Evolutionary conservation across 2,329 filamentous ascomycete species (phyloP).

Genomic region (Tolypocladium inflatum): DNA sequence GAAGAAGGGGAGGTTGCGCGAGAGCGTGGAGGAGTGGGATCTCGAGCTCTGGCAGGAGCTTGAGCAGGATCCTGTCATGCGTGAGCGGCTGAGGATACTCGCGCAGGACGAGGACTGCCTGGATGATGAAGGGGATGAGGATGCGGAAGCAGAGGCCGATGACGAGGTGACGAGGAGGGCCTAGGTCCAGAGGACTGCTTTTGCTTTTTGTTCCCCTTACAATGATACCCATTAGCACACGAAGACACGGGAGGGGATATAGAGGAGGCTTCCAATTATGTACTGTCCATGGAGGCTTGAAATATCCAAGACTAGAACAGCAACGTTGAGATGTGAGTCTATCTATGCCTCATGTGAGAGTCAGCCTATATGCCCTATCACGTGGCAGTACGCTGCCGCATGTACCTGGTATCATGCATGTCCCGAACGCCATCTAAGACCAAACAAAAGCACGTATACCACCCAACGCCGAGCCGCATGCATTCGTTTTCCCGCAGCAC

Average conservation of each 20-base stretch:
- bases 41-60: slow-evolving; percentile 50
- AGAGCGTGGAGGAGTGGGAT: slow-evolving; percentile 39
- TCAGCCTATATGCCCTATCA: background rate
- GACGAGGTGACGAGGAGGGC: slow-evolving; percentile 3
- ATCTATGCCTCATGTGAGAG: background rate
- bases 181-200: background rate
- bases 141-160: slow-evolving; percentile 14
- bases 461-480: background rate
- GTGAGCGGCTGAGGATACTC: slow-evolving; percentile 30
- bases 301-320: background rate
- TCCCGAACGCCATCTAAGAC: background rate
- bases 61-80: slow-evolving; percentile 39
- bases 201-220: background rate
- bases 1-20: slow-evolving; percentile 21
- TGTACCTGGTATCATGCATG: too few species aligned
- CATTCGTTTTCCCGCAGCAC: background rate
- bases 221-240: background rate
- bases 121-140: slow-evolving; percentile 11
- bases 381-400: background rate
- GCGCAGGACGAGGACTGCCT: slow-evolving; percentile 22
- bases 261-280: background rate
- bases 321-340: background rate
- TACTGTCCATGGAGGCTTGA: background rate
- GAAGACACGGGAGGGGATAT: slow-evolving; percentile 1
- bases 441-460: background rate